A percentile compares a stretch with the other conserved stretches of the same genome.
These are phyloP conservation scores for Metahyphopichia silvanorum DNA, from an alignment of 805 yeast species.

Conservation along the genomic window DNA sequence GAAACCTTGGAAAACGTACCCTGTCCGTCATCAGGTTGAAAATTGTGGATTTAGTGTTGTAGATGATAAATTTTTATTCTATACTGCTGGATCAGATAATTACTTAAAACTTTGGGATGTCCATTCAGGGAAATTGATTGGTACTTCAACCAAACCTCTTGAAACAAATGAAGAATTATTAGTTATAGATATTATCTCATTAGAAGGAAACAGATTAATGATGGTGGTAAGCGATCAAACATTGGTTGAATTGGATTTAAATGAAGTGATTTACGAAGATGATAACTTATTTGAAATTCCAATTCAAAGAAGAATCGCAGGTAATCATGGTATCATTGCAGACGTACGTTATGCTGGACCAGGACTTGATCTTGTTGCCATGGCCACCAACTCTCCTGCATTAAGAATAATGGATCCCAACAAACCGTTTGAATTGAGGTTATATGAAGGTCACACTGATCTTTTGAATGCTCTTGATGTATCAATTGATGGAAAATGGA, in stretches of 20 bases:
- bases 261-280: slow-evolving; percentile 15
- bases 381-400: slow-evolving; percentile 93
- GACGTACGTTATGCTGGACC: slow-evolving; percentile 82
- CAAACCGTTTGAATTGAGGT: slow-evolving; percentile 56
- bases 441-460: slow-evolving; percentile 82
- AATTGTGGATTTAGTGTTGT: slow-evolving; percentile 52
- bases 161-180: slow-evolving; percentile 70
- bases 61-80: slow-evolving; percentile 37
- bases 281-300: slow-evolving; percentile 29
- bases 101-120: slow-evolving; percentile 64
- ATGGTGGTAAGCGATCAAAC: slow-evolving; percentile 84
- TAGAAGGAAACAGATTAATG: slow-evolving; percentile 33
- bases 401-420: slow-evolving; percentile 68
- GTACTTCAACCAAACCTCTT: slow-evolving; percentile 45
- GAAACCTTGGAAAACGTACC: slow-evolving; percentile 61
- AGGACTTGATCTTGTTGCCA: slow-evolving; percentile 53
- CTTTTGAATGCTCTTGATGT: slow-evolving; percentile 77
- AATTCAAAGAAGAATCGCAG: slow-evolving; percentile 62
- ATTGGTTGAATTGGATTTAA: slow-evolving; percentile 45
- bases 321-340: slow-evolving; percentile 94
- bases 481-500: slow-evolving; percentile 80
- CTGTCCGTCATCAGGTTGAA: slow-evolving; percentile 72
- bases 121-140: slow-evolving; percentile 44
- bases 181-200: slow-evolving; percentile 54
- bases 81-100: slow-evolving; percentile 78